Evolutionary conservation across 306 rosid species (phyloP).

Genomic region (Comarum palustre): DNA sequence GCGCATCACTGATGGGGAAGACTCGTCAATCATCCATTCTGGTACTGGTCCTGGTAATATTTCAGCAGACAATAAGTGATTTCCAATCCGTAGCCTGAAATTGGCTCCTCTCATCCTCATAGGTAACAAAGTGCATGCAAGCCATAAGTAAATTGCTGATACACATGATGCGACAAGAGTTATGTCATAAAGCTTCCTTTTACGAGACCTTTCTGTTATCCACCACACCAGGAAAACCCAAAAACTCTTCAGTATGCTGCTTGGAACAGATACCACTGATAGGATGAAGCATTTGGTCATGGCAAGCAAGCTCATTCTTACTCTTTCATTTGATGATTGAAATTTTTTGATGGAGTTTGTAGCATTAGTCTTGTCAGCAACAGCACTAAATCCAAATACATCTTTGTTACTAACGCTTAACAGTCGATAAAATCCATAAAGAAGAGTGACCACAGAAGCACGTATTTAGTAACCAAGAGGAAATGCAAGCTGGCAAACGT

Average conservation of each 20-base stretch:
- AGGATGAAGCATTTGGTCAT: neutral
- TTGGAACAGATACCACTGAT: neutral
- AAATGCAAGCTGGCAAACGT: neutral
- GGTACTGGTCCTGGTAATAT: neutral
- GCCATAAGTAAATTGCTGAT: neutral
- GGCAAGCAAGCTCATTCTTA: neutral
- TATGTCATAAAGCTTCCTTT: neutral
- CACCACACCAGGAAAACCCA: neutral
- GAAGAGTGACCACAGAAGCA: neutral
- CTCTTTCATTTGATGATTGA: neutral
- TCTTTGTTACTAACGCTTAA: neutral
- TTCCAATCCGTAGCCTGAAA: neutral
- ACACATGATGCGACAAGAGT: neutral
- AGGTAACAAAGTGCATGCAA: neutral
- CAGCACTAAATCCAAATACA: neutral
- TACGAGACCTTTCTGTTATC: neutral
- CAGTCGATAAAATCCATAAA: neutral
- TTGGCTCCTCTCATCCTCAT: neutral
- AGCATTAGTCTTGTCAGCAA: neutral
- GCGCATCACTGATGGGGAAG: neutral
- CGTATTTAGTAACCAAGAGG: neutral
- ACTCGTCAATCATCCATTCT: neutral
- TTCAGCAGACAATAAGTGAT: neutral
- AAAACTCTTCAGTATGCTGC: neutral
- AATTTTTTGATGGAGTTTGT: neutral